phyloP scores from a whole-genome alignment of 768 basidiomycete genomes.

The Hericium coralloides region DNA sequence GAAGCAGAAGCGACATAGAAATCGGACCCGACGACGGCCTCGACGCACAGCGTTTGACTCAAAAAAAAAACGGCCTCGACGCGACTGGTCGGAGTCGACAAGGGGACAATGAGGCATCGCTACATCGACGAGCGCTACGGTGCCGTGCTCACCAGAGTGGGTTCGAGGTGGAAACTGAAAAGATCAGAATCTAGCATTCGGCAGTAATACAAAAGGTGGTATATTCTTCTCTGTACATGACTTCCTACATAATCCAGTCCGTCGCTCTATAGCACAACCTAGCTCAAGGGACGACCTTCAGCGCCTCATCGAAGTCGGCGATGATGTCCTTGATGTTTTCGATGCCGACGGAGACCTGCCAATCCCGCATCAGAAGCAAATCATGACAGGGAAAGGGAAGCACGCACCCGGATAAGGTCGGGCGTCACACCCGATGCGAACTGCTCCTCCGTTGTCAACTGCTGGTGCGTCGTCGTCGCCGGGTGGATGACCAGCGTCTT shows the following conservation, averaged over 20 bases:
- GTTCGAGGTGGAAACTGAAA: too few species aligned
- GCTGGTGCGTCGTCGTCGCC: constrained; percentile 68
- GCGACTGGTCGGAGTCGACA: too few species aligned
- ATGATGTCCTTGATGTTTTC: constrained; percentile 36
- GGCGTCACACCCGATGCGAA: constrained; percentile 59
- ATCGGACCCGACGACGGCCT: too few species aligned
- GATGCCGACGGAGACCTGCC: constrained; percentile 33
- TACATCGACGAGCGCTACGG: too few species aligned
- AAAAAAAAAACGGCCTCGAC: too few species aligned
- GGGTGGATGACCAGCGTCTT: constrained; percentile 79
- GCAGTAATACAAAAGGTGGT: neutral
- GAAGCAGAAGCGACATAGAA: too few species aligned
- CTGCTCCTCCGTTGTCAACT: constrained; percentile 55
- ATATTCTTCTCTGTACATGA: neutral
- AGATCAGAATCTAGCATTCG: too few species aligned
- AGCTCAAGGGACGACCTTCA: constrained; percentile 19
- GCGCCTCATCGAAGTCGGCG: constrained; percentile 31
- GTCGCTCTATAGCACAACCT: too few species aligned
- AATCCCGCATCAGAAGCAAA: neutral
- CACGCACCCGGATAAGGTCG: constrained; percentile 61
- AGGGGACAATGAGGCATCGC: too few species aligned
- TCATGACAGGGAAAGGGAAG: neutral
- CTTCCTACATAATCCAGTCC: neutral
- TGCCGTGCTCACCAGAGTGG: too few species aligned
- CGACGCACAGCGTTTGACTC: too few species aligned